phyloP scores from a whole-genome alignment of 441 rosid species.

The Populus hybrid region DNA sequence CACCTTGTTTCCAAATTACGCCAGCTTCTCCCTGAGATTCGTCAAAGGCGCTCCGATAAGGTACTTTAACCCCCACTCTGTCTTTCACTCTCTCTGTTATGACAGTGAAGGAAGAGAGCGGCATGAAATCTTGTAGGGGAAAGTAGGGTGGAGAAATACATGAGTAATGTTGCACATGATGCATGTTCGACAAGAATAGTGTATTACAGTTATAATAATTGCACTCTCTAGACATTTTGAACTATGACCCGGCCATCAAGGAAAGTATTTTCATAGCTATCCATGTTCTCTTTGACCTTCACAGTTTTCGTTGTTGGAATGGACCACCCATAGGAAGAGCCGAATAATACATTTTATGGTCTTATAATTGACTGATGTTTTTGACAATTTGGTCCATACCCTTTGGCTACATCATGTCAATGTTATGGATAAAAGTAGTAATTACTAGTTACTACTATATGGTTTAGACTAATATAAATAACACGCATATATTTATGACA shows the following conservation, averaged over 20 bases:
- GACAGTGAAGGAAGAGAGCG: neutral
- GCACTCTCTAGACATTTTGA: constrained; percentile 16
- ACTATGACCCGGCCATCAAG: constrained; percentile 32
- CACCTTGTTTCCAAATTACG: constrained; percentile 77
- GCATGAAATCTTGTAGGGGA: neutral
- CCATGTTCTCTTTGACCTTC: constrained; percentile 28
- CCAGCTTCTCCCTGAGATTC: constrained; percentile 88
- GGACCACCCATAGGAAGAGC: constrained; percentile 7
- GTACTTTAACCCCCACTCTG: constrained; percentile 28
- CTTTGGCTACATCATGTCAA: neutral
- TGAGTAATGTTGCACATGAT: constrained; percentile 12
- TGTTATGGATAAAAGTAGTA: neutral
- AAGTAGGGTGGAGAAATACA: neutral
- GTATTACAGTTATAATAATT: constrained; percentile 13
- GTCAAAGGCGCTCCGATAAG: constrained; percentile 71
- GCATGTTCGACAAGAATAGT: constrained; percentile 6
- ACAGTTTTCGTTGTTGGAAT: constrained; percentile 17
- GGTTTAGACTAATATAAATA: neutral
- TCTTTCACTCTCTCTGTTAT: constrained; percentile 5
- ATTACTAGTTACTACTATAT: too few relatives aligned
- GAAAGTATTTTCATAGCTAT: constrained; percentile 17
- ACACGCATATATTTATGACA: neutral
- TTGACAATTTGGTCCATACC: neutral
- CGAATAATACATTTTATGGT: neutral
- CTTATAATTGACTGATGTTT: neutral